Evolutionary conservation across 2,329 filamentous ascomycete species (phyloP).

Genomic region (Pseudocercospora fijiensis): DNA sequence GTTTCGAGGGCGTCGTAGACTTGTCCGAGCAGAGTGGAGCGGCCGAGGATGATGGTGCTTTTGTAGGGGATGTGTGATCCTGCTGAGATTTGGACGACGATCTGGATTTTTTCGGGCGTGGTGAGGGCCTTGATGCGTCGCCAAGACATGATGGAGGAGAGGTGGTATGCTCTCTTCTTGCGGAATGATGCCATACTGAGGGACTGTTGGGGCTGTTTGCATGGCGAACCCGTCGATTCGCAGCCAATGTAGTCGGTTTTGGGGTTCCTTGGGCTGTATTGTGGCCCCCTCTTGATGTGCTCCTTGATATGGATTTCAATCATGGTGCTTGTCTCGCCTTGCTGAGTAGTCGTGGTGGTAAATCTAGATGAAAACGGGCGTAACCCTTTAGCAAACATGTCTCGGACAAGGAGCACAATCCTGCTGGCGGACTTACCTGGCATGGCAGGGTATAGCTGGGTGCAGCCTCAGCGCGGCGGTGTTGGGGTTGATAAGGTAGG

Average conservation of each 20-base stretch:
- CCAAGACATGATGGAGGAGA: not conserved
- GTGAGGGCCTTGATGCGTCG: constrained; percentile 7
- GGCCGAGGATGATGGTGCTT: not conserved
- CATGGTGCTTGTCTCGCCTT: not conserved
- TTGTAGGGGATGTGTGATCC: not conserved
- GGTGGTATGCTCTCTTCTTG: not conserved
- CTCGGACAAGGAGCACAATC: not conserved
- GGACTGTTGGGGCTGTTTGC: not conserved
- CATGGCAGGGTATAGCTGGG: constrained; percentile 4
- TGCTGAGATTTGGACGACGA: not conserved
- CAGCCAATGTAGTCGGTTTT: not conserved
- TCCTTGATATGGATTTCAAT: not conserved
- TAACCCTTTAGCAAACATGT: not conserved
- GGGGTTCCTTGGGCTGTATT: not conserved
- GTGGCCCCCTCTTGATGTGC: not conserved
- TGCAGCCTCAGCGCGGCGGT: constrained; percentile 2
- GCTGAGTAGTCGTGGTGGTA: not conserved
- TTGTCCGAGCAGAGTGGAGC: not conserved
- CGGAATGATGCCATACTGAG: not conserved
- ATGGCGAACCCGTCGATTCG: not conserved
- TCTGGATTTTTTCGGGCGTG: not conserved
- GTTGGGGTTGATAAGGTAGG: constrained; percentile 4
- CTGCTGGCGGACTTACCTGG: not conserved
- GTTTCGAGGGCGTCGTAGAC: not conserved
- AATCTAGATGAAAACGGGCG: not conserved